Base-by-base conservation (phyloP, 2,329 filamentous ascomycete genomes). In the Cordyceps javanica region DNA sequence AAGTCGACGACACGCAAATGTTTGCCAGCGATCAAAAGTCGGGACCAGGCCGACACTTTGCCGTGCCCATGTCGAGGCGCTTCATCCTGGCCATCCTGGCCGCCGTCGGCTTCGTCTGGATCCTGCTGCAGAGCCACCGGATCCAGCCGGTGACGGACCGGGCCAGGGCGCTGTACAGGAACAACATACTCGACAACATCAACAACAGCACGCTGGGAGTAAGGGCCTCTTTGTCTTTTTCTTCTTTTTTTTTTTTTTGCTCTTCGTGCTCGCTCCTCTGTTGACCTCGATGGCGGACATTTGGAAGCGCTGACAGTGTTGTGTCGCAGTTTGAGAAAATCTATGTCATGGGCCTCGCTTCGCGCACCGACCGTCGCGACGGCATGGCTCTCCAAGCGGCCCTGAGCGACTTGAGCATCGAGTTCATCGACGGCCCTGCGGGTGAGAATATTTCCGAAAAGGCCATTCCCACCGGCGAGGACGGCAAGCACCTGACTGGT, bases 311-410 rank as follows among this genome's bases (percentile, higher is more conserved):
- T 44, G 23, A 52, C 39, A 10, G n/a, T 26, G 16, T 41, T n/a
- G n/a, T 26, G 16, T 41, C 23, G 36, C 55, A 59, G 61, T 66
- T 56, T 59, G 50, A 62, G 50, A 61, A 58, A 55, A 56, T 56
- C 30, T 75, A 81, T 61, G 77, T 78, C 28, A 72, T 82, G 50
- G 80, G 77, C 49, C 72, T 82, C 2, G 74, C 77, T 2, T 71
- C 71, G 39, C 69, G 80, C 3, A 76, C 72, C 28, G 80, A 82
- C 61, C 73, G 78, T 7, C 72, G 76, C 39, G 77, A 82, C 67
- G 70, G 74, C 2, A 73, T 82, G 63, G 68, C 72, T 1, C 67
- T 80, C 4, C 74, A 76, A 3, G 77, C 76, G 3, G 72, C 73
- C 1, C 70, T 78, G 13, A 79, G 71, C 25, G 72, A 71, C 7